Percentiles rank a stretch among this genome's conserved stretches.
These are phyloP conservation scores for Carex cristatella DNA, from an alignment of 176 grass and related monocot genomes.

Conservation along the genomic window DNA sequence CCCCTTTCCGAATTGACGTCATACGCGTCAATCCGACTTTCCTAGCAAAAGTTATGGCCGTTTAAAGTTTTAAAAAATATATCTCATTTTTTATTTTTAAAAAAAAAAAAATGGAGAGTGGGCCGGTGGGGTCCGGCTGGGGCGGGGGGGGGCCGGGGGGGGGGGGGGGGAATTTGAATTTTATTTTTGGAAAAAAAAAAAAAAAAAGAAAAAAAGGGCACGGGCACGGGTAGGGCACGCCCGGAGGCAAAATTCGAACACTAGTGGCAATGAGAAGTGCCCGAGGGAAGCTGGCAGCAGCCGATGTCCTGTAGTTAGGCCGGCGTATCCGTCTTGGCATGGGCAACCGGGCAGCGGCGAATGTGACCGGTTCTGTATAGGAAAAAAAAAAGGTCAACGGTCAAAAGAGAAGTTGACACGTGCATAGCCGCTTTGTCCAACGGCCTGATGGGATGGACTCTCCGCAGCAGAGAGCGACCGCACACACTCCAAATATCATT, in stretches of 20 bases:
- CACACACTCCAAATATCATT: neutral
- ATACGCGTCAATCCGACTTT: too few species aligned
- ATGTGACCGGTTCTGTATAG: neutral
- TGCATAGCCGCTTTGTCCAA: neutral
- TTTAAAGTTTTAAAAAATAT: too few species aligned
- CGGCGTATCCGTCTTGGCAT: neutral
- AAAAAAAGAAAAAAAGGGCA: neutral
- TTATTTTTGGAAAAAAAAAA: too few species aligned
- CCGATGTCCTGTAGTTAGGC: neutral
- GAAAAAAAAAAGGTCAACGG: neutral
- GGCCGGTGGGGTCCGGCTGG: too few species aligned
- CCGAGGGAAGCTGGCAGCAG: constrained; percentile 7
- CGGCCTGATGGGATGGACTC: neutral
- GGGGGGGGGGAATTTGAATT: too few species aligned
- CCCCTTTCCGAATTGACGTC: too few species aligned
- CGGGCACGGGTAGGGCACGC: too few species aligned
- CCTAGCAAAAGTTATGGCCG: too few species aligned
- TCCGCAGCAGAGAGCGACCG: neutral
- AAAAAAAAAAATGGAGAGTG: too few species aligned
- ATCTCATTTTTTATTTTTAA: too few species aligned
- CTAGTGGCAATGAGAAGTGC: neutral
- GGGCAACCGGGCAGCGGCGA: neutral
- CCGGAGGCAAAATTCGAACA: too few species aligned
- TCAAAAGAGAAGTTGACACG: constrained; percentile 11
- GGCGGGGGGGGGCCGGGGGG: too few species aligned